These are phyloP conservation scores for Aspergillus kassunensis DNA, from an alignment of 495 filamentous ascomycete genomes.

Conservation along the genomic window DNA sequence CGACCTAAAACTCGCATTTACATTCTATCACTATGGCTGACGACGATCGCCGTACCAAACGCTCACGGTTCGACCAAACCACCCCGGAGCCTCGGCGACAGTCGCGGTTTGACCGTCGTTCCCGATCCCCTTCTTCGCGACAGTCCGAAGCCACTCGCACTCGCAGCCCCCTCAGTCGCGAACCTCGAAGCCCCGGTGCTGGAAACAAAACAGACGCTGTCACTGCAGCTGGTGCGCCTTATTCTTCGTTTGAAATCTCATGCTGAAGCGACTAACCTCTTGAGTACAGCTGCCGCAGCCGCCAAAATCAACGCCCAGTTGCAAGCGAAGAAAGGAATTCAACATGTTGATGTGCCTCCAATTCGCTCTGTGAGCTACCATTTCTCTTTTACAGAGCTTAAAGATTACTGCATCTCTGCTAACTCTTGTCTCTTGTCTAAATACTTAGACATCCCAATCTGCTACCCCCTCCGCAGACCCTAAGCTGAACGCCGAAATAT, in stretches of 20 bases:
- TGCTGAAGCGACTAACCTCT: neutral
- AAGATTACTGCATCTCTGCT: conserved; percentile 12
- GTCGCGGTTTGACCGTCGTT: conserved; percentile 81
- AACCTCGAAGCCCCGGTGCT: conserved; percentile 48
- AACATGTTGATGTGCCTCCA: conserved; percentile 91
- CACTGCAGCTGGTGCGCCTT: conserved; percentile 73
- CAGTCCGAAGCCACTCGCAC: conserved; percentile 62
- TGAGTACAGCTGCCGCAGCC: conserved; percentile 71
- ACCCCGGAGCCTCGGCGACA: conserved; percentile 68
- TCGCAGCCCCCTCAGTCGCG: conserved; percentile 69
- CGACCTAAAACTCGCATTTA: conserved; percentile 1
- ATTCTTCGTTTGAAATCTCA: neutral
- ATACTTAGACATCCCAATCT: conserved; percentile 46
- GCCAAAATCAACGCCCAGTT: conserved; percentile 91
- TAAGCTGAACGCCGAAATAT: conserved; percentile 78
- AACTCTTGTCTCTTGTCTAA: conserved; percentile 19
- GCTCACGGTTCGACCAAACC: conserved; percentile 88
- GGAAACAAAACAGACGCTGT: conserved; percentile 61
- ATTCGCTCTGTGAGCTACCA: conserved; percentile 57
- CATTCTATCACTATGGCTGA: conserved; percentile 60
- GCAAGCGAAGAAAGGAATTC: conserved; percentile 87
- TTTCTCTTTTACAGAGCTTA: neutral
- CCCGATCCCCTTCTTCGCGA: conserved; percentile 70
- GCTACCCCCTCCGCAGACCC: conserved; percentile 45
- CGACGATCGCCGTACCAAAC: conserved; percentile 71